Evolutionary conservation across 2,329 filamentous ascomycete genomes (phyloP).

Genomic region (Didymosphaeria variabile): DNA sequence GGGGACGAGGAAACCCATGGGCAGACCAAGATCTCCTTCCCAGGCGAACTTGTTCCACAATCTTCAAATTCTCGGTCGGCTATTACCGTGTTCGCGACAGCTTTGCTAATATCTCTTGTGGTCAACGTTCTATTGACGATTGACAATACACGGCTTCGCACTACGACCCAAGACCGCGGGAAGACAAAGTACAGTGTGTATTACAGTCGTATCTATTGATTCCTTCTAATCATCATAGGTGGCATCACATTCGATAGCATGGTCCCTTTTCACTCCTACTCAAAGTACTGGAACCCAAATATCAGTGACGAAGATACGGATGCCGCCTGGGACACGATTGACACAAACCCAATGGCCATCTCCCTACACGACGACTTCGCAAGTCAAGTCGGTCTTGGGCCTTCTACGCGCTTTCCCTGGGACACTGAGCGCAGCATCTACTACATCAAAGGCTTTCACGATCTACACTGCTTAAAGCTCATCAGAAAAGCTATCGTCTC

Average conservation of each 20-base stretch:
- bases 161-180: slow-evolving; percentile 21
- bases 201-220: background rate
- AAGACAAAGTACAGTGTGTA: slow-evolving; percentile 39
- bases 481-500: slow-evolving; percentile 45
- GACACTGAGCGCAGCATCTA: slow-evolving; percentile 47
- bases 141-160: slow-evolving; percentile 35
- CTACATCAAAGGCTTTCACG: slow-evolving; percentile 46
- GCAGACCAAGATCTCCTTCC: slow-evolving; percentile 35
- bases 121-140: slow-evolving; percentile 42
- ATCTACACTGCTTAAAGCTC: slow-evolving; percentile 48
- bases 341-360: slow-evolving; percentile 44
- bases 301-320: slow-evolving; percentile 35
- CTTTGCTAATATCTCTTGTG: slow-evolving; percentile 41
- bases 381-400: slow-evolving; percentile 31
- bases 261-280: slow-evolving; percentile 36
- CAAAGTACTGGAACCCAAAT: slow-evolving; percentile 44
- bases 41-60: slow-evolving; percentile 38
- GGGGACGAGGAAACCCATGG: slow-evolving; percentile 34
- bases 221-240: slow-evolving; percentile 21
- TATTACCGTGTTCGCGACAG: slow-evolving; percentile 36
- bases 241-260: slow-evolving; percentile 39
- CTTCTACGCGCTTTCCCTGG: slow-evolving; percentile 45
- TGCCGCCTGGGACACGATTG: slow-evolving; percentile 45
- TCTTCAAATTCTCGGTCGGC: slow-evolving; percentile 37
- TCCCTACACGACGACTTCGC: slow-evolving; percentile 41